Conservation (phyloP, 1,284 basidiomycete species). For the Microbotryomycetes sp. region DNA sequence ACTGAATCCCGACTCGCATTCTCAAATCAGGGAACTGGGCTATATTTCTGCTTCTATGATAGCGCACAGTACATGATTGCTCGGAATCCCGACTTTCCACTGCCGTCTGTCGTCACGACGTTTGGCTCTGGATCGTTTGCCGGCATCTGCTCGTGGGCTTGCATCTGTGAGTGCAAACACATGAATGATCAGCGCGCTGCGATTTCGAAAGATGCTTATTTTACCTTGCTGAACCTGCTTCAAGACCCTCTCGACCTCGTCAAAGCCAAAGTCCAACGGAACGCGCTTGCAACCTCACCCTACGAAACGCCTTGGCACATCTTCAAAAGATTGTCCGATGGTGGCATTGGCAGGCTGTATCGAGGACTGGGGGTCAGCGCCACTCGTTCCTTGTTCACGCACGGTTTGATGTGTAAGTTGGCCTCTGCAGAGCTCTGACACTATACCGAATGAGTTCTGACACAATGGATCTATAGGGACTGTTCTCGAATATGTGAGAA, state of each 20-base stretch:
- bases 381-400: conserved; percentile 20
- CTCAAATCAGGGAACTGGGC: conserved; percentile 70
- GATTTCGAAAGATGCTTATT: conserved; percentile 55
- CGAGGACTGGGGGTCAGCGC: conserved; percentile 60
- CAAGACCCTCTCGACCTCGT: conserved; percentile 54
- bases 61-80: conserved; percentile 67
- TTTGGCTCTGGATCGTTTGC: conserved; percentile 77
- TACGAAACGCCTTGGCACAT: conserved; percentile 61
- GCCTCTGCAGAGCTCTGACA: too few relatives aligned
- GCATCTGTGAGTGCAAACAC: conserved; percentile 51
- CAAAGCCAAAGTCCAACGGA: conserved; percentile 87
- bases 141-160: conserved; percentile 59
- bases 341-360: conserved; percentile 71
- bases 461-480: conserved; percentile 17
- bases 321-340: conserved; percentile 65
- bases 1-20: conserved; percentile 37
- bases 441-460: too few relatives aligned
- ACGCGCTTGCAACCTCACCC: conserved; percentile 68
- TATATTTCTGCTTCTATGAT: conserved; percentile 85
- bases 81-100: conserved; percentile 64
- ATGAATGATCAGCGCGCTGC: too few relatives aligned
- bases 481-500: conserved; percentile 12
- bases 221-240: conserved; percentile 16
- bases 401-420: conserved; percentile 23
- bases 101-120: conserved; percentile 67